A percentile compares a stretch with the other conserved stretches of the same genome.
Conservation (phyloP, 257 asterid genomes). For the Solanum commersonii region DNA sequence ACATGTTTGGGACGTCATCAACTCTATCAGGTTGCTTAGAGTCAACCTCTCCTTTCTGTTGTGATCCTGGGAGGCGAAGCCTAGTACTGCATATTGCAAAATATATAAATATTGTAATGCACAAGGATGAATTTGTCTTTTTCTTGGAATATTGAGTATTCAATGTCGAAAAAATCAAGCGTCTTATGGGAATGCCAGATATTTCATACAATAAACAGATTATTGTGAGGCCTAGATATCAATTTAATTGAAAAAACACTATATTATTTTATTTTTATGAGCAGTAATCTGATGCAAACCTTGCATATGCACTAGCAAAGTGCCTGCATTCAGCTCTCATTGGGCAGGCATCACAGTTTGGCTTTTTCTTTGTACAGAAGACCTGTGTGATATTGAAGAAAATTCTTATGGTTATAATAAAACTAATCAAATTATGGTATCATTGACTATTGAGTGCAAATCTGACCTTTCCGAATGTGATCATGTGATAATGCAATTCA, state of each 20-base stretch:
- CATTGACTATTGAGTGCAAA: background rate
- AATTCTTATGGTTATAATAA: background rate
- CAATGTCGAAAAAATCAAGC: background rate
- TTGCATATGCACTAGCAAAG: constrained; percentile 47
- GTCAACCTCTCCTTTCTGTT: background rate
- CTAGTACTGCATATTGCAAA: constrained; percentile 19
- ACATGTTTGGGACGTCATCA: background rate
- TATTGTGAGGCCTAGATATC: background rate
- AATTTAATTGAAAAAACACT: background rate
- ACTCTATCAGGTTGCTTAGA: constrained; percentile 1
- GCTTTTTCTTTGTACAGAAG: constrained; percentile 41
- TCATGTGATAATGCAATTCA: constrained; percentile 39
- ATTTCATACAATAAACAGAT: background rate
- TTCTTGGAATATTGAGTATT: background rate
- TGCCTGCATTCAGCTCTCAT: constrained; percentile 40
- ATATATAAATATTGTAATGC: background rate
- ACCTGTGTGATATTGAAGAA: constrained; percentile 13
- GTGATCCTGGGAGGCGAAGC: constrained; percentile 22
- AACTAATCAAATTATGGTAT: background rate
- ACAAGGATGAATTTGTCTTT: background rate
- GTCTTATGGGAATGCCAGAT: background rate
- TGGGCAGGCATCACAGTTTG: constrained; percentile 60
- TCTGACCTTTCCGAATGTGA: constrained; percentile 50
- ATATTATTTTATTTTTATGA: background rate
- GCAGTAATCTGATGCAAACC: constrained; percentile 20